Evolutionary conservation across 306 rosid species (phyloP).

Genomic region (Astragalus glycyphyllos): DNA sequence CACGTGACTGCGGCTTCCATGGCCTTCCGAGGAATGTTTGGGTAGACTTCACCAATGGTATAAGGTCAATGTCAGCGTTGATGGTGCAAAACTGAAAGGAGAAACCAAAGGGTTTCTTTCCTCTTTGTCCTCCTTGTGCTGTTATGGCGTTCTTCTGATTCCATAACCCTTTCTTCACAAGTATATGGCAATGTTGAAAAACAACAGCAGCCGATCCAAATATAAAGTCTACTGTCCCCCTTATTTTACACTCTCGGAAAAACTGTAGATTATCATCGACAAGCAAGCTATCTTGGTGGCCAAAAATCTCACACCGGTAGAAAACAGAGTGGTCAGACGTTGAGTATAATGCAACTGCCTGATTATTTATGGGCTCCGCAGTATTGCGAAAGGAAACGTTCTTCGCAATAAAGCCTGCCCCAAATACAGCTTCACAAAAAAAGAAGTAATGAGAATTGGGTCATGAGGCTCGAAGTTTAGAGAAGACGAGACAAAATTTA

Average conservation of each 20-base stretch:
- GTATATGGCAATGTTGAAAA: conserved; percentile 67
- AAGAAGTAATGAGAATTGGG: not conserved
- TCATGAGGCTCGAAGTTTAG: not conserved
- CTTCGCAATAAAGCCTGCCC: conserved; percentile 73
- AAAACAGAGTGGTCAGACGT: conserved; percentile 72
- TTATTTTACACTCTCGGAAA: conserved; percentile 69
- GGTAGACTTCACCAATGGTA: conserved; percentile 37
- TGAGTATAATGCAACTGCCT: conserved; percentile 76
- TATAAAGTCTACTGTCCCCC: conserved; percentile 79
- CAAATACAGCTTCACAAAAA: conserved; percentile 62
- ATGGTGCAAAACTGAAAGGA: conserved; percentile 80
- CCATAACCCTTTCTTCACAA: conserved; percentile 55
- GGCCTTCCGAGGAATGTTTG: conserved; percentile 76
- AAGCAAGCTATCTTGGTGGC: conserved; percentile 72
- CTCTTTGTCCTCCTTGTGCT: conserved; percentile 56
- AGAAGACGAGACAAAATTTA: not conserved
- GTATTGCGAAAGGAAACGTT: conserved; percentile 68
- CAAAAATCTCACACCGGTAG: conserved; percentile 59
- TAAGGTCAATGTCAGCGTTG: conserved; percentile 57
- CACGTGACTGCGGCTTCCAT: conserved; percentile 67
- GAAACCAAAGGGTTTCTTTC: conserved; percentile 56
- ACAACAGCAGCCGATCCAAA: conserved; percentile 69
- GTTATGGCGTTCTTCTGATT: conserved; percentile 75
- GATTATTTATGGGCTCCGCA: conserved; percentile 65
- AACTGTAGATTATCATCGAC: conserved; percentile 78